Evolutionary conservation across 371 early-diverging fungal species (phyloP).

Genomic region (Mortierella sp.): DNA sequence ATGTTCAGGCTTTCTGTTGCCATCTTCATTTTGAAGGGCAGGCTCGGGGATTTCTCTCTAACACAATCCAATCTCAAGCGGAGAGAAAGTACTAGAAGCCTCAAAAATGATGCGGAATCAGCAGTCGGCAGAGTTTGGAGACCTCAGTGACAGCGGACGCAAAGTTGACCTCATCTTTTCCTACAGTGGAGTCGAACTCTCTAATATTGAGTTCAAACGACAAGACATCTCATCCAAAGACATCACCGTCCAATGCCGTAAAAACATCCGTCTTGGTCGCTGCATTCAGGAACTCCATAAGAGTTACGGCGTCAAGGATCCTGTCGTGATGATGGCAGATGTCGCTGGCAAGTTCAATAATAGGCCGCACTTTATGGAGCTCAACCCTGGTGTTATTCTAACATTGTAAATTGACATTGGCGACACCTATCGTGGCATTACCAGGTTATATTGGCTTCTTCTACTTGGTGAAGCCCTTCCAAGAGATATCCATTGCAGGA

Average conservation of each 20-base stretch:
- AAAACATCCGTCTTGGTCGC: constrained; percentile 19
- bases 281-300: constrained; percentile 11
- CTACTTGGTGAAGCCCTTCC: neutral
- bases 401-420: too few species aligned
- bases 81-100: constrained; percentile 14
- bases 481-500: neutral
- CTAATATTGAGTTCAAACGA: constrained; percentile 18
- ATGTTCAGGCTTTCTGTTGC: too few species aligned
- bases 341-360: constrained; percentile 18
- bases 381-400: too few species aligned
- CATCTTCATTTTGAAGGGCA: too few species aligned
- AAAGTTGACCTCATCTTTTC: constrained; percentile 17
- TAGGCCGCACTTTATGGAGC: too few species aligned
- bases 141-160: constrained; percentile 10
- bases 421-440: too few species aligned
- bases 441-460: too few species aligned
- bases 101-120: constrained; percentile 6
- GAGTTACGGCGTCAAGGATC: neutral
- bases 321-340: constrained; percentile 14
- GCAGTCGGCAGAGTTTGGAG: constrained; percentile 12
- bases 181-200: constrained; percentile 16
- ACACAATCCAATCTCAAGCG: neutral
- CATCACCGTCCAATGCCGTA: constrained; percentile 13
- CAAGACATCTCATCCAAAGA: constrained; percentile 9
- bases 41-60: too few species aligned